phyloP scores from a whole-genome alignment of 1,139 yeast species.

The Protomyces lactucae-debilis region DNA sequence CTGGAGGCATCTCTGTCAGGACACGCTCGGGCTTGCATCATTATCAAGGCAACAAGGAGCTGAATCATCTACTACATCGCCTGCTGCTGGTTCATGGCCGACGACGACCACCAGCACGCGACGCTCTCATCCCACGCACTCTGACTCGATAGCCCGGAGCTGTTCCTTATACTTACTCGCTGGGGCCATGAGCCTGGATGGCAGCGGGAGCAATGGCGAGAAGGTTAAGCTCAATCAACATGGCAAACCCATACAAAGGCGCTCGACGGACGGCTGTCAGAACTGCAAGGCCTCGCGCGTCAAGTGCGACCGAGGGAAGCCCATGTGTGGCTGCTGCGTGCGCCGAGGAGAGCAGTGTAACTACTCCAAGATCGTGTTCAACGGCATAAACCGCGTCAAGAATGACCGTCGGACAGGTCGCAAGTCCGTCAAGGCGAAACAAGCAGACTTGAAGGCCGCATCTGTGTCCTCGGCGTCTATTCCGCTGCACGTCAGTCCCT shows the following conservation, averaged over 20 bases:
- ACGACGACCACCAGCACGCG: too few species aligned
- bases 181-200: neutral
- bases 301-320: constrained; percentile 16
- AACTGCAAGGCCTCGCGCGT: constrained; percentile 19
- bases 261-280: constrained; percentile 19
- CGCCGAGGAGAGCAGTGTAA: constrained; percentile 8
- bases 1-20: too few species aligned
- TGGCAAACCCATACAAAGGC: neutral
- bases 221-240: neutral
- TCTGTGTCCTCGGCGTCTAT: neutral
- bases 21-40: too few species aligned
- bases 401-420: constrained; percentile 23
- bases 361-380: constrained; percentile 18
- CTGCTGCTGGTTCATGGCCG: too few species aligned
- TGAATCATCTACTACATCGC: too few species aligned
- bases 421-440: neutral
- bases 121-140: neutral
- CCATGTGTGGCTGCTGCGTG: constrained; percentile 14
- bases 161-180: neutral
- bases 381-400: constrained; percentile 11
- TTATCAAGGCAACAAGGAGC: too few species aligned
- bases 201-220: too few species aligned
- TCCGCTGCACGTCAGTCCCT: neutral
- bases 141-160: neutral
- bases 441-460: neutral